phyloP scores from a whole-genome alignment of 31 red algal genomes.

The Asparagopsis taxiformis region DNA sequence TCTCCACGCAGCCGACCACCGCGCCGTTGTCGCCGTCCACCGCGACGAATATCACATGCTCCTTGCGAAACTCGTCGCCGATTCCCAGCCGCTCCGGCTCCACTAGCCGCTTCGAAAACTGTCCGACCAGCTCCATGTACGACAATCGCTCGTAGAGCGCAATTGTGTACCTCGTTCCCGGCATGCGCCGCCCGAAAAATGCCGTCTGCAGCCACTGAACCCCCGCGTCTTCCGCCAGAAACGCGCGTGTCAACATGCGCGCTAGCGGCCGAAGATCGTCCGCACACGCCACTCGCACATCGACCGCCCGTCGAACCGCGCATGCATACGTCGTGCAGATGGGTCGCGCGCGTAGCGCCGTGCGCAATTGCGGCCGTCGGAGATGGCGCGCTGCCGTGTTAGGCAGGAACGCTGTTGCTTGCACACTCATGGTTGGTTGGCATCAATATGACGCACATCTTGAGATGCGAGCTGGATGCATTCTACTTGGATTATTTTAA shows the following conservation, averaged over 20 bases:
- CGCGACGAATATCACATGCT: conserved; percentile 53
- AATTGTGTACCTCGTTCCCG: neutral
- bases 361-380: neutral
- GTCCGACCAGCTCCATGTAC: conserved; percentile 10
- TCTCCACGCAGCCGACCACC: conserved; percentile 59
- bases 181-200: neutral
- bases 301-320: neutral
- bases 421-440: too few relatives aligned
- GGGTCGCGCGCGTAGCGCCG: neutral
- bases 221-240: conserved; percentile 16
- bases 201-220: neutral
- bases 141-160: conserved; percentile 8
- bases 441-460: too few relatives aligned
- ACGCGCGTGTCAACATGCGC: conserved; percentile 11
- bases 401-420: too few relatives aligned
- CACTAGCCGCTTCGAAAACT: conserved; percentile 25
- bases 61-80: neutral
- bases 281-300: conserved; percentile 12
- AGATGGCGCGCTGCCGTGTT: too few relatives aligned
- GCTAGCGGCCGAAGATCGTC: conserved; percentile 15
- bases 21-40: conserved; percentile 11
- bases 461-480: too few relatives aligned
- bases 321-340: neutral
- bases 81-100: conserved; percentile 8
- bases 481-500: too few relatives aligned